Percentiles rank a stretch among this genome's conserved stretches.
phyloP scores from a whole-genome alignment of 169 alveolate genomes.

The Plasmodium fragile region DNA sequence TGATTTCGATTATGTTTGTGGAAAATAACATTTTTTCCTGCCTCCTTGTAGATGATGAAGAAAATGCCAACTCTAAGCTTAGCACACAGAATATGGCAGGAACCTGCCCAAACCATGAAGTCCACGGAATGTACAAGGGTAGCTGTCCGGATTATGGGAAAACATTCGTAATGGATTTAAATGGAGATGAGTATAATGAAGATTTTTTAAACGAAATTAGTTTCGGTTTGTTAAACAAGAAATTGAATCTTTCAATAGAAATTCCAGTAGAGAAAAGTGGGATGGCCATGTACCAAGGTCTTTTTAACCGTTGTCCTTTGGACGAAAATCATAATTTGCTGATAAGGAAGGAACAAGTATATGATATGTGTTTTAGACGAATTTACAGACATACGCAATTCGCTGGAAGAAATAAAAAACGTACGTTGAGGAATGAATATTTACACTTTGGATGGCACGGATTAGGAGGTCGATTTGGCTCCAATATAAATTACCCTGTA shows the following conservation, averaged over 20 bases:
- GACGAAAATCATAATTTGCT: constrained; percentile 28
- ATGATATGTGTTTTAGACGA: constrained; percentile 42
- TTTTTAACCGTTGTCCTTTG: constrained; percentile 44
- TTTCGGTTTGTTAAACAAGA: constrained; percentile 57
- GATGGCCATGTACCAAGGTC: constrained; percentile 65
- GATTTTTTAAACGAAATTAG: constrained; percentile 55
- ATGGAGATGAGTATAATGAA: constrained; percentile 35
- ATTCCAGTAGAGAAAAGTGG: constrained; percentile 51
- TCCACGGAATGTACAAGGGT: constrained; percentile 10
- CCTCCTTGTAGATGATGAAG: constrained; percentile 12
- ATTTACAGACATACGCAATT: neutral
- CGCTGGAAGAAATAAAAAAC: constrained; percentile 11
- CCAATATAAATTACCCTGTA: constrained; percentile 33
- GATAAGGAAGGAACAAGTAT: constrained; percentile 53
- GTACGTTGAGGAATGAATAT: neutral
- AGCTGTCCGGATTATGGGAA: constrained; percentile 69
- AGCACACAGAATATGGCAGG: neutral
- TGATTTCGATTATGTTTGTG: neutral
- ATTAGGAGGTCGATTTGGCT: constrained; percentile 62
- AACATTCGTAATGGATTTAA: constrained; percentile 40
- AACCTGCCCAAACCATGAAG: constrained; percentile 28
- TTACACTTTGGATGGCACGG: constrained; percentile 66
- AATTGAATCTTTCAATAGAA: constrained; percentile 12
- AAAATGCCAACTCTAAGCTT: neutral
- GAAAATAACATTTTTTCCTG: neutral